phyloP scores from a whole-genome alignment of 2,329 filamentous ascomycete species.

The Harringtonia lauricola region DNA sequence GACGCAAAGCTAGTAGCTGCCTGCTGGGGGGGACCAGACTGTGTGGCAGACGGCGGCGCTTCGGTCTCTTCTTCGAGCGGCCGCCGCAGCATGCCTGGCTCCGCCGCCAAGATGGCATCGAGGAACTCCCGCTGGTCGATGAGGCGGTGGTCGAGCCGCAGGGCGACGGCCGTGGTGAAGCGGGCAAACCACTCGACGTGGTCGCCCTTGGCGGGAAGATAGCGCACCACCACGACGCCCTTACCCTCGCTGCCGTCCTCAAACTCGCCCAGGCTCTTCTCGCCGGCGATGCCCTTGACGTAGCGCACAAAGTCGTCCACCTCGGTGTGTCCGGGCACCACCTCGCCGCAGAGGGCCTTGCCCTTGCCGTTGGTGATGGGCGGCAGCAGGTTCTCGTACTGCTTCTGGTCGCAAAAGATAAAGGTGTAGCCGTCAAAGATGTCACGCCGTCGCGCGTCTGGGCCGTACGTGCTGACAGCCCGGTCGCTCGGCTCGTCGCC shows the following conservation, averaged over 20 bases:
- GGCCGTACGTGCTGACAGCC: constrained; percentile 58
- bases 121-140: constrained; percentile 88
- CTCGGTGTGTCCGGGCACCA: constrained; percentile 51
- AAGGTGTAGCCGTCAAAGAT: constrained; percentile 86
- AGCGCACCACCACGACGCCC: constrained; percentile 71
- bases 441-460: constrained; percentile 51
- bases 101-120: constrained; percentile 74
- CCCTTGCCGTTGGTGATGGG: constrained; percentile 71
- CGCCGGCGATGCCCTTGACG: constrained; percentile 62
- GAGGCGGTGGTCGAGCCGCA: constrained; percentile 66
- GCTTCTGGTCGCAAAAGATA: constrained; percentile 66
- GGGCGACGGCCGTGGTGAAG: constrained; percentile 58
- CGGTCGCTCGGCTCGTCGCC: constrained; percentile 66
- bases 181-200: constrained; percentile 54
- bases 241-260: constrained; percentile 52
- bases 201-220: constrained; percentile 46
- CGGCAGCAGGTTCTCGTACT: constrained; percentile 64
- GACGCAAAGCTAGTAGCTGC: not conserved
- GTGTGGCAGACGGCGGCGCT: constrained; percentile 3
- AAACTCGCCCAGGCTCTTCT: constrained; percentile 57
- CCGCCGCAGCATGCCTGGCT: constrained; percentile 61
- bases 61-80: constrained; percentile 44
- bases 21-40: too few relatives aligned
- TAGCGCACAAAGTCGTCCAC: constrained; percentile 68
- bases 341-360: constrained; percentile 61